phyloP scores from a whole-genome alignment of 768 basidiomycete genomes.

The Omphalotus guepiniiformis region DNA sequence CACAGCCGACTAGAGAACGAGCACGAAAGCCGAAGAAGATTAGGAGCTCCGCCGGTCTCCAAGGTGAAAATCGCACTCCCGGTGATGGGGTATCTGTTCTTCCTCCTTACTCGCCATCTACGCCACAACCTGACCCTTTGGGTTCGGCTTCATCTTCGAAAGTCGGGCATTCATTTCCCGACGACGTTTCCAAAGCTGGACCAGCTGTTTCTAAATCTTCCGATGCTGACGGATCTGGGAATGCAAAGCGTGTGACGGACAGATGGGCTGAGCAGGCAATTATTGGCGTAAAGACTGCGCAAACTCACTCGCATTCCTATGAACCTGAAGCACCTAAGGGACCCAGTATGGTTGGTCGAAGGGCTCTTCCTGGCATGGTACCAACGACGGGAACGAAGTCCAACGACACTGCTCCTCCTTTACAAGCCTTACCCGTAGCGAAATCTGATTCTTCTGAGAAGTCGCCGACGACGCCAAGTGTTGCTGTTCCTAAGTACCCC shows the following conservation, averaged over 20 bases:
- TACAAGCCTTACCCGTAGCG: slow-evolving; percentile 5
- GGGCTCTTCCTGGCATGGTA: slow-evolving; percentile 39
- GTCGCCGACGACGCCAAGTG: slow-evolving; percentile 5
- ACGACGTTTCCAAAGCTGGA: neutral
- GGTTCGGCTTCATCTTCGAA: neutral
- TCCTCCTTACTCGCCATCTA: too few species aligned
- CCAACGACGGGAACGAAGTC: slow-evolving; percentile 1
- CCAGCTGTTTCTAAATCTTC: slow-evolving; percentile 3
- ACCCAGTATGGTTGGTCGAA: slow-evolving; percentile 31
- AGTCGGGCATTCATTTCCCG: neutral
- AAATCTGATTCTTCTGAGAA: neutral
- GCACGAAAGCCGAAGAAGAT: slow-evolving; percentile 63
- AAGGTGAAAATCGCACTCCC: slow-evolving; percentile 3
- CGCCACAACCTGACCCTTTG: neutral
- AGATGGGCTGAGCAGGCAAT: slow-evolving; percentile 28
- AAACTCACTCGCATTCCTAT: slow-evolving; percentile 3
- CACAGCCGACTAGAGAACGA: slow-evolving; percentile 72
- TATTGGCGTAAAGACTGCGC: slow-evolving; percentile 26
- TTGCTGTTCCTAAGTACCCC: slow-evolving; percentile 6
- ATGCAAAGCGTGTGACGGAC: slow-evolving; percentile 21
- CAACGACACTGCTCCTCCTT: neutral
- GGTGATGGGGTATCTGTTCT: too few species aligned
- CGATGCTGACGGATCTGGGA: slow-evolving; percentile 4
- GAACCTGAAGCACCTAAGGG: slow-evolving; percentile 15
- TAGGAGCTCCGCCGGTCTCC: slow-evolving; percentile 17